Percentiles rank a stretch among this genome's conserved stretches.
phyloP scores from a whole-genome alignment of 2,329 filamentous ascomycete species.

The Sporothrix globosa region DNA sequence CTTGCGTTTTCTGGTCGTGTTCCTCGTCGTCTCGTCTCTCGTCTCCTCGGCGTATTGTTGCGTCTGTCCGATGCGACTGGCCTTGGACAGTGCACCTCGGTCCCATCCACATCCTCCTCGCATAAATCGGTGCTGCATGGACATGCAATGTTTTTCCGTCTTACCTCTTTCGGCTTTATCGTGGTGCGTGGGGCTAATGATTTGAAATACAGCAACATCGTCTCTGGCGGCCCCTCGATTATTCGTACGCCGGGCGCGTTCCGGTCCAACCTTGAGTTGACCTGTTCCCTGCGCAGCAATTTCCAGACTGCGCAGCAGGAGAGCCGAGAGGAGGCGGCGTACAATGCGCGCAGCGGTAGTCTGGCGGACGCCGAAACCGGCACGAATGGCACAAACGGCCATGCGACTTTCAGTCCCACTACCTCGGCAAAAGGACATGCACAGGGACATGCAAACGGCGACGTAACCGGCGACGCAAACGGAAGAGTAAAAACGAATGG shows the following conservation, averaged over 20 bases:
- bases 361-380: conserved; percentile 32
- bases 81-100: background rate
- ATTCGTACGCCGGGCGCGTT: conserved; percentile 76
- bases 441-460: background rate
- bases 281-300: conserved; percentile 83
- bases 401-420: background rate
- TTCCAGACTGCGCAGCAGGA: conserved; percentile 71
- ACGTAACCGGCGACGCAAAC: conserved; percentile 36
- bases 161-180: background rate
- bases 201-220: conserved; percentile 67
- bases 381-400: conserved; percentile 27
- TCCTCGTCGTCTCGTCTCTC: background rate
- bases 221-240: conserved; percentile 80
- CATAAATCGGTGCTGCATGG: conserved; percentile 4
- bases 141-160: background rate
- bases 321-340: conserved; percentile 50
- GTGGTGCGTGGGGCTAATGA: conserved; percentile 20
- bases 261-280: conserved; percentile 91
- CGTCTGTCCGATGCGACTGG: background rate
- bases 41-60: background rate
- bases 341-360: conserved; percentile 28
- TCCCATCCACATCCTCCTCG: background rate
- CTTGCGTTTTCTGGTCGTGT: background rate
- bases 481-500: conserved; percentile 35
- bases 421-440: background rate